Conservation (phyloP, 306 rosid genomes). For the Prosopis cineraria region DNA sequence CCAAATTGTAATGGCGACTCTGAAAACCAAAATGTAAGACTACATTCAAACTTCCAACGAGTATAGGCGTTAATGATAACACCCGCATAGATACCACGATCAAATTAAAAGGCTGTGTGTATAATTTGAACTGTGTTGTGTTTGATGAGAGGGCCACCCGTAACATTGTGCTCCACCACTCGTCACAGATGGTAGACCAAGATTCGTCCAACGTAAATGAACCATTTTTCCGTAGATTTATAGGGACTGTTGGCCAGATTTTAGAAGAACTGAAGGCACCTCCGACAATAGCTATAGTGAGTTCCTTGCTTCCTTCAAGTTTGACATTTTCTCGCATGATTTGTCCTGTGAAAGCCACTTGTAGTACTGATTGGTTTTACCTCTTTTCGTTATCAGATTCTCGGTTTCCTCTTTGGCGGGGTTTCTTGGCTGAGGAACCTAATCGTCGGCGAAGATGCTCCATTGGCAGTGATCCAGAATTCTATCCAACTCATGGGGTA, state of each 20-base stretch:
- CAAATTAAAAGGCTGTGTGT: not conserved
- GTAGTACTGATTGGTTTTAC: not conserved
- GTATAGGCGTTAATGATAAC: not conserved
- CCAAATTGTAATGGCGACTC: slow-evolving; percentile 33
- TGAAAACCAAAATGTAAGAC: slow-evolving; percentile 54
- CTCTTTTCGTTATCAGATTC: slow-evolving; percentile 51
- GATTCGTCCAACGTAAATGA: slow-evolving; percentile 25
- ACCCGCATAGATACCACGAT: not conserved
- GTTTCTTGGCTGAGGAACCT: slow-evolving; percentile 61
- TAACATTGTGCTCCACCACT: not conserved
- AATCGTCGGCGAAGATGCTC: slow-evolving; percentile 67
- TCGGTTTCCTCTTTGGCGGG: slow-evolving; percentile 75
- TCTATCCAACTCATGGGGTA: slow-evolving; percentile 72
- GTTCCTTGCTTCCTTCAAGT: slow-evolving; percentile 31
- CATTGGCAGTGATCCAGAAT: slow-evolving; percentile 73
- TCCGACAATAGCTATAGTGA: slow-evolving; percentile 78
- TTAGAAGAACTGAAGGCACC: slow-evolving; percentile 72
- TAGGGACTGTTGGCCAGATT: slow-evolving; percentile 38
- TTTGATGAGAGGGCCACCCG: not conserved
- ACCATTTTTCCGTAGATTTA: slow-evolving; percentile 43
- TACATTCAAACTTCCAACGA: not conserved
- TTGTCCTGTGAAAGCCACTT: not conserved
- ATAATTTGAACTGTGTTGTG: not conserved
- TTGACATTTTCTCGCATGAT: not conserved
- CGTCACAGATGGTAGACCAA: slow-evolving; percentile 42